phyloP scores from a whole-genome alignment of 164 flowering plant genomes.

The Kingdonia uniflora region DNA sequence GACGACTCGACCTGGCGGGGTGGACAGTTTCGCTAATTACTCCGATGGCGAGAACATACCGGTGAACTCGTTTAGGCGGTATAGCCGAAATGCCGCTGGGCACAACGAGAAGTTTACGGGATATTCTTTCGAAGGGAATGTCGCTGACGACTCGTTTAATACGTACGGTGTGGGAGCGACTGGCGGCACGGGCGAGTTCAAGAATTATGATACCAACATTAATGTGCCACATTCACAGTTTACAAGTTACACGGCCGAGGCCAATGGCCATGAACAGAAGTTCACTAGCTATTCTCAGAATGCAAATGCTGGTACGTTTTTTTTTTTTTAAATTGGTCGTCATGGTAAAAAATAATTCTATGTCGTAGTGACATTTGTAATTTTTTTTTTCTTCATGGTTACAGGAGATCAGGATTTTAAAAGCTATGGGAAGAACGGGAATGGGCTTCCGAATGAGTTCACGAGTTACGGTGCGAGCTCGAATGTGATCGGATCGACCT shows the following conservation, averaged over 20 bases:
- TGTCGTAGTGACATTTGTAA: no score
- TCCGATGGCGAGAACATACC: slow-evolving; percentile 43
- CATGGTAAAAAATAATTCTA: no score
- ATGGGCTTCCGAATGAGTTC: slow-evolving; percentile 35
- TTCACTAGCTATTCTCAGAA: slow-evolving; percentile 44
- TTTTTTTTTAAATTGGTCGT: no score
- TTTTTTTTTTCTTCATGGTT: no score
- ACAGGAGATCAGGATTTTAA: slow-evolving; percentile 31
- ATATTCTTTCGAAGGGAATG: slow-evolving; percentile 54
- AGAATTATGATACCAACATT: slow-evolving; percentile 30
- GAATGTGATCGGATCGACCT: slow-evolving; percentile 46
- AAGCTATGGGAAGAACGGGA: slow-evolving; percentile 54
- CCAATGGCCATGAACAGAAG: slow-evolving; percentile 28
- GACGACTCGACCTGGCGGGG: slow-evolving; percentile 27
- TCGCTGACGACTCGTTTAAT: slow-evolving; percentile 41
- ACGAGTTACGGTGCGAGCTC: slow-evolving; percentile 31
- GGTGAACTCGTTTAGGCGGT: slow-evolving; percentile 42
- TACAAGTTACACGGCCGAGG: slow-evolving; percentile 40
- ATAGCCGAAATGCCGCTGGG: slow-evolving; percentile 42
- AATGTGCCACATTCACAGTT: slow-evolving; percentile 62
- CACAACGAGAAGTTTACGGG: slow-evolving; percentile 47
- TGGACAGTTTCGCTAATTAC: slow-evolving; percentile 69
- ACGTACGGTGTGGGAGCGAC: slow-evolving; percentile 40
- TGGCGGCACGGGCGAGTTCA: slow-evolving; percentile 68
- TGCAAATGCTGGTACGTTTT: slow-evolving; percentile 33